Evolutionary conservation across 305 asterid species (phyloP).

Genomic region (Stenogyne calaminthoides): DNA sequence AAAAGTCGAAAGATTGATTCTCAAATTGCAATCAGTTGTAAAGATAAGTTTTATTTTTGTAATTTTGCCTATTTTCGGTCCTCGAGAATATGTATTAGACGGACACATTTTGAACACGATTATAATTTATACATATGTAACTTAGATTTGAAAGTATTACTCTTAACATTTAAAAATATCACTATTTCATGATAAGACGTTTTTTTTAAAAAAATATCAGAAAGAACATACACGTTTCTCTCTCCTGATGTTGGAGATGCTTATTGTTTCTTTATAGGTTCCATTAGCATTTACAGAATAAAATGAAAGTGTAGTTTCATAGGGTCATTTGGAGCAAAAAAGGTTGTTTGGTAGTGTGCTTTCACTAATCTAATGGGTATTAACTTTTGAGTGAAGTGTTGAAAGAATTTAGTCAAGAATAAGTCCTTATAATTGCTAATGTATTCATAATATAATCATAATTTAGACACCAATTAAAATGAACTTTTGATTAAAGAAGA

Average conservation of each 20-base stretch:
- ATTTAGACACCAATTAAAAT: conserved; percentile 19
- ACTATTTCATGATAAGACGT: not conserved
- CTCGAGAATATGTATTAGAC: not conserved
- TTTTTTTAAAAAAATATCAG: no score
- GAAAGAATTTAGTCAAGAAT: conserved; percentile 48
- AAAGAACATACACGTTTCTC: no score
- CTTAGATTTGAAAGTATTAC: not conserved
- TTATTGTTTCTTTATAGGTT: conserved; percentile 33
- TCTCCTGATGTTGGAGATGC: conserved; percentile 33
- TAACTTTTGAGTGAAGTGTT: conserved; percentile 26
- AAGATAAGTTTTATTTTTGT: no score
- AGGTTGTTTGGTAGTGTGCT: conserved; percentile 34
- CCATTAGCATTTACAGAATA: conserved; percentile 12
- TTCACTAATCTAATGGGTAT: conserved; percentile 34
- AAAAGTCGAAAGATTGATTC: no score
- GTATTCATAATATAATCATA: conserved; percentile 23
- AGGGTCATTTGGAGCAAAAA: conserved; percentile 44
- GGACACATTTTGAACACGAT: not conserved
- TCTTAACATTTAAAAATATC: not conserved
- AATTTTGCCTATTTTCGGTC: no score
- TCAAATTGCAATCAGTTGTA: no score
- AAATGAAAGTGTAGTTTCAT: conserved; percentile 24
- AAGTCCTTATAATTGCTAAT: conserved; percentile 12
- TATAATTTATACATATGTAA: not conserved
- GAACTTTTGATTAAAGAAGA: conserved; percentile 11